Evolutionary conservation across 202 grass and related monocot genomes (phyloP), one percentile per base, ranked within the genome.

Genomic region (Saccharum hybrid): DNA sequence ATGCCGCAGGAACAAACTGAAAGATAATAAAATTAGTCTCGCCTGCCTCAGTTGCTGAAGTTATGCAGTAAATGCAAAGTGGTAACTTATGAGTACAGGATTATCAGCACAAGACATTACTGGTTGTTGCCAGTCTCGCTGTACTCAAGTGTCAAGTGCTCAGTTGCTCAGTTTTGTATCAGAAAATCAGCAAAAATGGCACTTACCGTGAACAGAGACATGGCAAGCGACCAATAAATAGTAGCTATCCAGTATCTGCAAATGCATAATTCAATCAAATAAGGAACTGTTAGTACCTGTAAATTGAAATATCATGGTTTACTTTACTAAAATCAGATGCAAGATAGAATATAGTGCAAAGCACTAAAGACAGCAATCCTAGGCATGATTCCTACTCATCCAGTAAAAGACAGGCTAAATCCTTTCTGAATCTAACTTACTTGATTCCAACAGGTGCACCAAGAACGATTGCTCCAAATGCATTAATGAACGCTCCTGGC

Each of bases 391-490:
- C 37, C 10, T 63, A n/a, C 10, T 26, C 39, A 81, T 10, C 2
- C 10, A 1, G 68, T 60, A 40, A 11, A 42, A 82, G 26, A 26
- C 11, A 56, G 28, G 16, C 40, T 26, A 79, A 16, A 5, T n/a
- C 28, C 18, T 63, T 63, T 54, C 36, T 19, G 52, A 62, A 39
- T 10, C 0, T 66, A 33, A 84, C 93, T 90, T 89, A 98, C 91
- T 94, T 94, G 67, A 86, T 73, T 66, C 96, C 90, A 77, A 99
- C 78, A 14, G 96, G 96, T 22, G 93, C 89, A 65, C 93, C 93
- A 41, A 96, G 90, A 89, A 96, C 93, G 65, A 99, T 86, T 23
- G 93, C 90, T 23, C 91, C 93, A 91, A 96, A 96, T 83, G 96
- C 91, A 90, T 99, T 99, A 83, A 99, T n/a, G 41, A 94, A 82